Percentiles rank a stretch among this genome's conserved stretches.
These are phyloP conservation scores for Aquanectria penicillioides DNA, from an alignment of 2,329 filamentous ascomycete species.

Conservation along the genomic window DNA sequence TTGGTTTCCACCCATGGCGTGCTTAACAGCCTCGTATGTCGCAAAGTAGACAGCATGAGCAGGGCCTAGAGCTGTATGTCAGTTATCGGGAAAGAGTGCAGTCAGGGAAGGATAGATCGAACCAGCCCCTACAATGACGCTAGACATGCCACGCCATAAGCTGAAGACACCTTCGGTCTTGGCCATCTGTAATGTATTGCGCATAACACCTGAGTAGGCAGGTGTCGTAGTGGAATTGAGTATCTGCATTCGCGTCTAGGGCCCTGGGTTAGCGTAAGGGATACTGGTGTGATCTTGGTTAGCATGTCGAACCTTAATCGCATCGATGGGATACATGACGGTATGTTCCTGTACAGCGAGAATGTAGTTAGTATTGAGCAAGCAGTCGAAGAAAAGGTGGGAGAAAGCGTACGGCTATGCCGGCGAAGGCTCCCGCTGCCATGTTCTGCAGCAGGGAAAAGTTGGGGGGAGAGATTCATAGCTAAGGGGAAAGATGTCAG, in stretches of 20 bases:
- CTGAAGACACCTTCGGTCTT: conserved; percentile 88
- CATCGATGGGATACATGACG: conserved; percentile 98
- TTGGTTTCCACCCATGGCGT: conserved; percentile 92
- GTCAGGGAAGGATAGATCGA: conserved; percentile 45
- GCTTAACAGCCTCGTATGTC: conserved; percentile 97
- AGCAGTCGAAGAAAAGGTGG: not conserved
- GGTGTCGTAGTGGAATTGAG: conserved; percentile 83
- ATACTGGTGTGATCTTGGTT: not conserved
- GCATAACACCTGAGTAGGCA: conserved; percentile 89
- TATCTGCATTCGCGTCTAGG: conserved; percentile 96
- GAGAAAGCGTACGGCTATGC: conserved; percentile 80
- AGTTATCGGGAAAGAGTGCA: conserved; percentile 24
- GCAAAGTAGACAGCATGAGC: conserved; percentile 98
- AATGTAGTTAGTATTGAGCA: conserved; percentile 26
- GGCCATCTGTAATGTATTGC: conserved; percentile 93
- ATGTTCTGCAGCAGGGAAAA: conserved; percentile 96
- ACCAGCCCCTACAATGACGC: conserved; percentile 96
- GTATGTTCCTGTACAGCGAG: conserved; percentile 80
- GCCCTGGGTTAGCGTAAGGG: too few species aligned
- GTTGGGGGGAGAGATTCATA: conserved; percentile 96
- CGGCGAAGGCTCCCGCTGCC: conserved; percentile 94
- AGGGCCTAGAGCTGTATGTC: conserved; percentile 70
- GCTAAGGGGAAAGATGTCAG: conserved; percentile 49
- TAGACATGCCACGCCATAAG: conserved; percentile 96
- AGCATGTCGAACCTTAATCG: conserved; percentile 80